Percentiles rank a stretch among this genome's conserved stretches.
Evolutionary conservation across 768 basidiomycete genomes (phyloP).

Genomic region (Collybia nuda): DNA sequence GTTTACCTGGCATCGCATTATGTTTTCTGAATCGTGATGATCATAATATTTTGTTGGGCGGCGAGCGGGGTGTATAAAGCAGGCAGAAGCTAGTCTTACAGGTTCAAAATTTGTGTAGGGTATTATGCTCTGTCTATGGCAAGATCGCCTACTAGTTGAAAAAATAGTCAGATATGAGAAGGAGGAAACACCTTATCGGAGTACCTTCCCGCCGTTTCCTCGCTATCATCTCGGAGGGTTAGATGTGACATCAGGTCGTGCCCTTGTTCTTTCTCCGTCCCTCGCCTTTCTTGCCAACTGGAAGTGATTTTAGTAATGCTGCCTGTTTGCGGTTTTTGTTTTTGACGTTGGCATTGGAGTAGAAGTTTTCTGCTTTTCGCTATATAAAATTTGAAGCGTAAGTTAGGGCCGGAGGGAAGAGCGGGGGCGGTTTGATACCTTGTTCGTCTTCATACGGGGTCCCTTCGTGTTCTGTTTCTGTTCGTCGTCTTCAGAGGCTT

Average conservation of each 20-base stretch:
- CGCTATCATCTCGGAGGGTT: constrained; percentile 2
- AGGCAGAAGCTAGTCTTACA: no score
- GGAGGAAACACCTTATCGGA: constrained; percentile 2
- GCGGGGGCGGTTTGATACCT: constrained; percentile 44
- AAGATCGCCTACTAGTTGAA: background rate
- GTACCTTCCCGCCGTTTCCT: constrained; percentile 9
- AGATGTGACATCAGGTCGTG: constrained; percentile 3
- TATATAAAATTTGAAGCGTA: constrained; percentile 24
- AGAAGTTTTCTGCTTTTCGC: constrained; percentile 92
- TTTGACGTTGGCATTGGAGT: constrained; percentile 81
- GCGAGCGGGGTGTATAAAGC: no score
- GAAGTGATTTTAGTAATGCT: constrained; percentile 55
- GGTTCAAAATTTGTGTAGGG: no score
- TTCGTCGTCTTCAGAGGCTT: constrained; percentile 8
- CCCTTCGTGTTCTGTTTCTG: constrained; percentile 43
- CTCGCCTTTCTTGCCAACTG: constrained; percentile 47
- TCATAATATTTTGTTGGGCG: no score
- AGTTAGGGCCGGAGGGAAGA: constrained; percentile 1
- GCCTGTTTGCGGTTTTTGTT: constrained; percentile 77
- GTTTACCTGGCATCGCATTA: no score
- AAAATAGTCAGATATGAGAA: background rate
- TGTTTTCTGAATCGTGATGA: no score
- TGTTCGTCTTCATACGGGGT: constrained; percentile 90
- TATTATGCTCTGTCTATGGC: no score
- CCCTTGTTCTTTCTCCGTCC: constrained; percentile 35